These are phyloP conservation scores for Xylaria sp. DNA, from an alignment of 2,329 filamentous ascomycete species.

Conservation along the genomic window DNA sequence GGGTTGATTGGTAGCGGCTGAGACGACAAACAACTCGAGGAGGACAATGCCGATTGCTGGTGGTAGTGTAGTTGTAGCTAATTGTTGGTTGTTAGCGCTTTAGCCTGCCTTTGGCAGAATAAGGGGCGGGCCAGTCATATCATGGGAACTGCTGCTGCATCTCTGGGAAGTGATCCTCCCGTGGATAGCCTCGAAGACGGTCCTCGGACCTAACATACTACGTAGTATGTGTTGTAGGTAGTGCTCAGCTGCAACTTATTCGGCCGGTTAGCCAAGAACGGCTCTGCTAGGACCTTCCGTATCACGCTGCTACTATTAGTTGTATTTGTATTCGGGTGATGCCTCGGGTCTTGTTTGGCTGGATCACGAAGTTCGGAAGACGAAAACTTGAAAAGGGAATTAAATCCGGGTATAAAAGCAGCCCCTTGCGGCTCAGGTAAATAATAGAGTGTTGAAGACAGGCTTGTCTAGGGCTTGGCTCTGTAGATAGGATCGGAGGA, in stretches of 20 bases:
- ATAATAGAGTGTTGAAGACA: conserved; percentile 15
- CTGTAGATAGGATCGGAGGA: conserved; percentile 8
- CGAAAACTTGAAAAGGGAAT: conserved; percentile 22
- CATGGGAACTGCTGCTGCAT: conserved; percentile 6
- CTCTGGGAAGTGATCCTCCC: not conserved
- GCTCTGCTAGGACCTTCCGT: conserved; percentile 19
- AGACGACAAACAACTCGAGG: conserved; percentile 37
- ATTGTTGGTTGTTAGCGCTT: conserved; percentile 11
- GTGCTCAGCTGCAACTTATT: conserved; percentile 4
- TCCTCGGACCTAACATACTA: not conserved
- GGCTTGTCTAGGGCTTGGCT: conserved; percentile 6
- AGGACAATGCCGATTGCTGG: conserved; percentile 8
- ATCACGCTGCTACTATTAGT: not conserved
- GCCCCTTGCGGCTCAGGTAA: conserved; percentile 31
- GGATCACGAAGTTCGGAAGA: conserved; percentile 22
- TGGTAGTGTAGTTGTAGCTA: not conserved
- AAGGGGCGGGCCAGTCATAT: not conserved
- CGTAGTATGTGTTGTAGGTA: not conserved
- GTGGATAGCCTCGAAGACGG: too few species aligned
- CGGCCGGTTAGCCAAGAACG: not conserved
- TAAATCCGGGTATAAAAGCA: conserved; percentile 27
- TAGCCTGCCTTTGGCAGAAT: conserved; percentile 23
- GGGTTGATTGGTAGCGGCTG: conserved; percentile 37
- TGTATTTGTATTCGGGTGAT: conserved; percentile 3
- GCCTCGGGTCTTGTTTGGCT: conserved; percentile 17